Conservation (phyloP, 441 rosid species). For the Erysimum pusillum region DNA sequence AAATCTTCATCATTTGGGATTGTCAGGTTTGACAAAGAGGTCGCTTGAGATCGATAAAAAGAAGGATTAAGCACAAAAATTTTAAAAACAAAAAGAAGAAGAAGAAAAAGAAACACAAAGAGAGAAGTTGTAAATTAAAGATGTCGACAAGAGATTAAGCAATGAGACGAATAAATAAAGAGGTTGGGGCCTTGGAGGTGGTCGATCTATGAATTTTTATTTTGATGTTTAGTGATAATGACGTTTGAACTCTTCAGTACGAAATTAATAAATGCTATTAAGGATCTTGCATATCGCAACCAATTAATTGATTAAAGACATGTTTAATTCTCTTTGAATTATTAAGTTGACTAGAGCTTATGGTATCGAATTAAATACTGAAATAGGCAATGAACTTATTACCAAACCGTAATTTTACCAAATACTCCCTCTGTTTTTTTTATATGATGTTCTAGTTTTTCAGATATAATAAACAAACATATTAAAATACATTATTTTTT, state of each 20-base stretch:
- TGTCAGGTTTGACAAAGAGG: conserved; percentile 47
- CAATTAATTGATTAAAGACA: conserved; percentile 22
- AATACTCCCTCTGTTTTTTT: too few species aligned
- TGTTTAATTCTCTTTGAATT: conserved; percentile 41
- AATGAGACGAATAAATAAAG: conserved; percentile 35
- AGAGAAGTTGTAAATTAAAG: conserved; percentile 2
- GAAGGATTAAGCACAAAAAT: background rate
- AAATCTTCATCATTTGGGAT: conserved; percentile 16
- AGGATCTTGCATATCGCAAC: conserved; percentile 44
- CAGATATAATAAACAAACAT: too few species aligned
- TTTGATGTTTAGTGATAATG: conserved; percentile 24
- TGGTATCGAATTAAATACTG: background rate
- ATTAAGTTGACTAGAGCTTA: conserved; percentile 45
- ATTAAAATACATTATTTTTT: too few species aligned
- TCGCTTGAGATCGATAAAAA: conserved; percentile 29
- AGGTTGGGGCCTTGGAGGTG: conserved; percentile 27
- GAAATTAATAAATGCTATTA: conserved; percentile 14
- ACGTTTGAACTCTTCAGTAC: conserved; percentile 10
- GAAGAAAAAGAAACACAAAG: conserved; percentile 13
- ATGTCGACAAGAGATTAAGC: conserved; percentile 31
- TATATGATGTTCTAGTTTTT: too few species aligned
- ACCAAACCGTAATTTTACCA: too few species aligned
- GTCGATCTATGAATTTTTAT: conserved; percentile 20
- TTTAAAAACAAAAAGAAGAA: background rate
- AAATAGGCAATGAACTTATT: background rate